phyloP scores from a whole-genome alignment of 305 asterid species.

The Fraxinus ornus region DNA sequence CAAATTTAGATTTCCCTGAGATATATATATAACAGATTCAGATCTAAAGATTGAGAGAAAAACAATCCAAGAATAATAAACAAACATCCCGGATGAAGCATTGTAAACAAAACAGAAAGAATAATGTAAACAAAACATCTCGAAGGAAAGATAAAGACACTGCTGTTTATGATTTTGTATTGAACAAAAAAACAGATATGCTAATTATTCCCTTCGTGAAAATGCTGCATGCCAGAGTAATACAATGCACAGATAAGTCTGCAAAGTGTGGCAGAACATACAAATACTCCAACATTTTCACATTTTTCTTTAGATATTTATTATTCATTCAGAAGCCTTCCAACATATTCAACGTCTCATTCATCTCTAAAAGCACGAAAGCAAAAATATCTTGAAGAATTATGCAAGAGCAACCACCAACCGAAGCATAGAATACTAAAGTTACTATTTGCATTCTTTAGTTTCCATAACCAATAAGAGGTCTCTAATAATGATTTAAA shows the following conservation, averaged over 20 bases:
- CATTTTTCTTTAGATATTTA: neutral
- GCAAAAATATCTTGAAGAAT: neutral
- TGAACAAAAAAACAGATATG: neutral
- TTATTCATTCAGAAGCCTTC: neutral
- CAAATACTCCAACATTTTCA: neutral
- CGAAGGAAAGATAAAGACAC: neutral
- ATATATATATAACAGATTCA: neutral
- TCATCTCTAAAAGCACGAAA: neutral
- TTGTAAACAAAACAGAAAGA: neutral
- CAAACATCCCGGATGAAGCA: neutral
- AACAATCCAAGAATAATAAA: neutral
- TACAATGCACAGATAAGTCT: neutral
- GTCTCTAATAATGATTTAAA: neutral
- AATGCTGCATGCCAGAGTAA: neutral
- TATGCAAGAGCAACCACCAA: neutral
- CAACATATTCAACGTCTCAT: neutral
- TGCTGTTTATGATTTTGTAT: neutral
- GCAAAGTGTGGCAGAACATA: neutral
- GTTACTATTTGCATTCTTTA: neutral
- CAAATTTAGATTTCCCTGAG: constrained; percentile 91
- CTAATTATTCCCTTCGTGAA: neutral
- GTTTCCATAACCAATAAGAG: neutral
- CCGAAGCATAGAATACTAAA: neutral
- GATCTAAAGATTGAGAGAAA: constrained; percentile 1
- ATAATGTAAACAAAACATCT: neutral